Conservation (phyloP, 345 rosid genomes). For the Syzygium grande region DNA sequence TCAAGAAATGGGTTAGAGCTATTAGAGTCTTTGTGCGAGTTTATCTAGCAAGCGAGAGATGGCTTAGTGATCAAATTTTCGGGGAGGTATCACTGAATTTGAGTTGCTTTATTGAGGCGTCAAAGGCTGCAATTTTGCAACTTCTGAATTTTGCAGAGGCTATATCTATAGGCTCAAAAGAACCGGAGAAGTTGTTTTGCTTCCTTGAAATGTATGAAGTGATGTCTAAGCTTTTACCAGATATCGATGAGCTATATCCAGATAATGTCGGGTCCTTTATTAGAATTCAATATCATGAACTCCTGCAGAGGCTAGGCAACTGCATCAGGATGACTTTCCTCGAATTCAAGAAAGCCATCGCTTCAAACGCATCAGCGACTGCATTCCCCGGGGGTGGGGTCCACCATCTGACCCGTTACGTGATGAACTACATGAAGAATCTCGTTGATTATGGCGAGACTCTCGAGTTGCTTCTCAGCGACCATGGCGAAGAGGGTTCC, state of each 20-base stretch:
- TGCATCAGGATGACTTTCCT: constrained; percentile 52
- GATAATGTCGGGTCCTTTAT: constrained; percentile 42
- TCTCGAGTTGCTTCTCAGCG: constrained; percentile 54
- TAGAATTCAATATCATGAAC: constrained; percentile 47
- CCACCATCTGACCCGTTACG: constrained; percentile 69
- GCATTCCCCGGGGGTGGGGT: constrained; percentile 70
- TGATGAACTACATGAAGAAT: constrained; percentile 68
- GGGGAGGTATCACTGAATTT: constrained; percentile 31
- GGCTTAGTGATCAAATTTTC: constrained; percentile 55
- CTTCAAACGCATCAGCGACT: constrained; percentile 37
- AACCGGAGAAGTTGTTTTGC: constrained; percentile 62
- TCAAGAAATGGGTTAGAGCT: constrained; percentile 82
- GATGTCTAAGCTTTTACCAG: constrained; percentile 53
- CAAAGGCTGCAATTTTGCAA: constrained; percentile 67
- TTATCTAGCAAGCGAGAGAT: constrained; percentile 69
- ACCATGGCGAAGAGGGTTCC: constrained; percentile 21
- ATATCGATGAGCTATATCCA: constrained; percentile 41
- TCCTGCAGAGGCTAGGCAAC: constrained; percentile 55
- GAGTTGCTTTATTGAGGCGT: constrained; percentile 61
- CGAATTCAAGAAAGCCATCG: constrained; percentile 70
- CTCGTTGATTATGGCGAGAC: constrained; percentile 61
- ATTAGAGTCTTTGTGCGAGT: constrained; percentile 56
- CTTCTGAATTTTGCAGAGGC: constrained; percentile 84
- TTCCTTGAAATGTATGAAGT: constrained; percentile 86
- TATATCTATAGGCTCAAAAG: constrained; percentile 64